Percentiles rank a stretch among this genome's conserved stretches.
Conservation (phyloP, 441 rosid species). For the Pelargonium cotyledonis region DNA sequence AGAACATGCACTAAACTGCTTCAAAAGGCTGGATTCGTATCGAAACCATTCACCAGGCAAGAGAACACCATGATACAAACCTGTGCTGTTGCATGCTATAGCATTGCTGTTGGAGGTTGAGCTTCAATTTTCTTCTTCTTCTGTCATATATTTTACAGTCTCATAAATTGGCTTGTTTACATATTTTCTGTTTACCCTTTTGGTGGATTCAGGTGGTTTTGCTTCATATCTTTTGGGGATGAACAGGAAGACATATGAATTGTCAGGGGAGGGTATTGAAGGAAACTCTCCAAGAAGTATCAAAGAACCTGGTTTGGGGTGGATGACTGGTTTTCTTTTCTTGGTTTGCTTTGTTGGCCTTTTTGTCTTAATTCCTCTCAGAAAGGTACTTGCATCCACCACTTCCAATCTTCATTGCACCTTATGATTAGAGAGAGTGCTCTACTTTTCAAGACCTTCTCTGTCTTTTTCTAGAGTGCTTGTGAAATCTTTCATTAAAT, state of each 20-base stretch:
- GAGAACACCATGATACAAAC: conserved; percentile 87
- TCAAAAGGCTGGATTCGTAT: conserved; percentile 51
- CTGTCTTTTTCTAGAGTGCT: background rate
- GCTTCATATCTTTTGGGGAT: conserved; percentile 85
- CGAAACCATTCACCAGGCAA: conserved; percentile 74
- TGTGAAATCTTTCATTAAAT: background rate
- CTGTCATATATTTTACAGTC: background rate
- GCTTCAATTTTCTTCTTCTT: background rate
- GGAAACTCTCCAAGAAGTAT: conserved; percentile 58
- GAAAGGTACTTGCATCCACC: conserved; percentile 43
- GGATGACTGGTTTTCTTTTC: conserved; percentile 87
- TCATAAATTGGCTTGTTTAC: background rate
- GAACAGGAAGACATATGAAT: conserved; percentile 60
- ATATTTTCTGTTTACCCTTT: background rate
- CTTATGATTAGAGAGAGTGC: background rate
- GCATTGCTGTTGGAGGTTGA: conserved; percentile 77
- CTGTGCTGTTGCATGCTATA: conserved; percentile 86
- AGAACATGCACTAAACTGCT: conserved; percentile 72
- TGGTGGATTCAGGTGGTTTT: conserved; percentile 65
- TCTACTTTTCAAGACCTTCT: background rate
- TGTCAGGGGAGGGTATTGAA: conserved; percentile 45
- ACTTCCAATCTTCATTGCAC: background rate
- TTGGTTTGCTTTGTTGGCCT: conserved; percentile 75
- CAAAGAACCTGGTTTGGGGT: conserved; percentile 82
- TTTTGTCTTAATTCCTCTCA: conserved; percentile 75